A percentile compares a stretch with the other conserved stretches of the same genome.
Evolutionary conservation across 495 filamentous ascomycete species (phyloP).

Genomic region (Penicillium coffeae): DNA sequence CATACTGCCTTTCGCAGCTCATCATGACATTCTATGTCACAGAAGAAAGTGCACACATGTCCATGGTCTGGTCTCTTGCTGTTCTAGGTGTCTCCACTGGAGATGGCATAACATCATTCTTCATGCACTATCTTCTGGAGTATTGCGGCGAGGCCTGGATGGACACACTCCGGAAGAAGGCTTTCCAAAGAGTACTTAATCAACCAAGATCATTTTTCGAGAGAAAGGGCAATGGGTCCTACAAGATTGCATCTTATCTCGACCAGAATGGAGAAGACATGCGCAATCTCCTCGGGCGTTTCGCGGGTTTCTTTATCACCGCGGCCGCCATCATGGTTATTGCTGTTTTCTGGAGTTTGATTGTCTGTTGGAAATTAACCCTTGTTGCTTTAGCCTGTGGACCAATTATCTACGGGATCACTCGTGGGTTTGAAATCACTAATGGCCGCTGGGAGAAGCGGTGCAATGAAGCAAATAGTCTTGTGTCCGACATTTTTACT

Average conservation of each 20-base stretch:
- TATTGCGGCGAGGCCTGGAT: conserved; percentile 74
- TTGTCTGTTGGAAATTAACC: conserved; percentile 76
- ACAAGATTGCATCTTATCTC: conserved; percentile 62
- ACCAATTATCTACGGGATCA: conserved; percentile 65
- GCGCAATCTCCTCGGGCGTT: conserved; percentile 74
- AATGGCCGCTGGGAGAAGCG: conserved; percentile 67
- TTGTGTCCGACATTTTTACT: conserved; percentile 56
- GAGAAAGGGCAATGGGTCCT: conserved; percentile 58
- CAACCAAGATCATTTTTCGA: conserved; percentile 89
- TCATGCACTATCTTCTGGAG: conserved; percentile 68
- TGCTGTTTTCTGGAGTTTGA: conserved; percentile 69
- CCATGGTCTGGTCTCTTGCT: conserved; percentile 62
- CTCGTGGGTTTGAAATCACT: conserved; percentile 55
- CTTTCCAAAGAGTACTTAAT: conserved; percentile 65
- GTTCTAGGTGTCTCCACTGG: conserved; percentile 65
- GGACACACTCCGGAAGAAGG: conserved; percentile 62
- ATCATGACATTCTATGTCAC: conserved; percentile 62
- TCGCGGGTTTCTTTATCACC: conserved; percentile 65
- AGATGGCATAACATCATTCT: conserved; percentile 61
- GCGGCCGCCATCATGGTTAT: conserved; percentile 60
- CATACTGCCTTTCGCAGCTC: conserved; percentile 71
- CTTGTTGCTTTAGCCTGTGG: conserved; percentile 66
- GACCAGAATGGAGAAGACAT: conserved; percentile 87
- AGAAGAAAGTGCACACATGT: conserved; percentile 35
- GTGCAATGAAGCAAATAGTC: conserved; percentile 56